Evolutionary conservation across 192 early-diverging fungal genomes (phyloP), one percentile per base, ranked within the genome.

Genomic region (Rhizophagus sp.): DNA sequence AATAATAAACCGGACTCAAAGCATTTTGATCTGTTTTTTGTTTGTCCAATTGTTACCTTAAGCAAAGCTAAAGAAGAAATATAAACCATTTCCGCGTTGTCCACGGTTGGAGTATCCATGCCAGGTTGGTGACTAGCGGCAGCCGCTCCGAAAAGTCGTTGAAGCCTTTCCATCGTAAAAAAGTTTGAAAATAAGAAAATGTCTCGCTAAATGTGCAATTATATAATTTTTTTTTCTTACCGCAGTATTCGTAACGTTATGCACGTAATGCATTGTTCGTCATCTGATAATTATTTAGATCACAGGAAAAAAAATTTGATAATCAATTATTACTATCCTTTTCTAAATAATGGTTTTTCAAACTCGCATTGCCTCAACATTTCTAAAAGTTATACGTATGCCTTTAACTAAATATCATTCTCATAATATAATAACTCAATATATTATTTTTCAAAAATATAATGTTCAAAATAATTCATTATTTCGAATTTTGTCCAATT

Each of bases 71-170:
- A 92, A 10, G 97, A 99, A 41, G 98, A 99, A 79, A 99, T 99
- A 88, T 99, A 96, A 24, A 99, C 95, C 88, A 97, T 97, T 88
- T 99, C 98, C 33, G 98, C 93, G 73, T 97, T 99, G 86, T 99
- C 98, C 1, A 95, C 95, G n/a, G 94, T 94, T 25, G 96, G 95
- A 62, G 94, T 94, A 83, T 97, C 96, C 84, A 95, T 88, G 27
- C 88, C 92, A 39, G 90, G 88, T 67, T 91, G 87, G 44, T 86
- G 79, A 44, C 88, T 85, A 4, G 83, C 87, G 65, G 86, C 84
- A 72, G 86, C 83, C 49, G 85, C 82, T 68, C 88, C 88, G 82
- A 91, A 88, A 78, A 91, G 80, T 66, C 88, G 82, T 76, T 90
- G 90, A 74, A 91, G 84, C 82, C 90, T 83, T 27, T 91, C 89